Percentiles rank a stretch among this genome's conserved stretches.
phyloP scores from a whole-genome alignment of 768 basidiomycete species.

The Kwoniella bestiolae region DNA sequence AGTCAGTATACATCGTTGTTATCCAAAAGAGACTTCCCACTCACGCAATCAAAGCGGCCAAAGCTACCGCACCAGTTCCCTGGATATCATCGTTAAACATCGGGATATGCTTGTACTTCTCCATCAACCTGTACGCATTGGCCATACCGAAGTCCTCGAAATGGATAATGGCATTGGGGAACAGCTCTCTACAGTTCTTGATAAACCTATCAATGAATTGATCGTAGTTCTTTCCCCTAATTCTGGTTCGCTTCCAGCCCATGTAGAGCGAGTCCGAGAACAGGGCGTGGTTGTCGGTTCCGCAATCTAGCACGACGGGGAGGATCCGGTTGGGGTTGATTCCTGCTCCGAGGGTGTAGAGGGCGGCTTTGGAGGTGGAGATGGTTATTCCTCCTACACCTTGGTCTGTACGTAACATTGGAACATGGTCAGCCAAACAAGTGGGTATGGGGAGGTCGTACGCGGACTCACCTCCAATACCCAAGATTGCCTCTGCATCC shows the following conservation, averaged over 20 bases:
- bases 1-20: too few species aligned
- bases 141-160: conserved; percentile 59
- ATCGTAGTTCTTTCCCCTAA: conserved; percentile 77
- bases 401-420: conserved; percentile 59
- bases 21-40: conserved; percentile 52
- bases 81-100: conserved; percentile 76
- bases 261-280: conserved; percentile 60
- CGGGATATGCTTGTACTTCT: conserved; percentile 58
- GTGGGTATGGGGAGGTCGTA: not conserved
- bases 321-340: conserved; percentile 58
- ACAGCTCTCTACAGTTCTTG: conserved; percentile 55
- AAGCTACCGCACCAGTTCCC: conserved; percentile 57
- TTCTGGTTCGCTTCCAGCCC: conserved; percentile 75
- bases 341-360: conserved; percentile 62
- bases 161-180: conserved; percentile 57
- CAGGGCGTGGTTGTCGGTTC: conserved; percentile 58
- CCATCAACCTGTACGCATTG: conserved; percentile 57
- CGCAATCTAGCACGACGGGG: conserved; percentile 57
- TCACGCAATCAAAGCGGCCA: conserved; percentile 72
- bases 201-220: conserved; percentile 74
- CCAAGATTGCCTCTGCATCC: conserved; percentile 83
- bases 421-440: not conserved
- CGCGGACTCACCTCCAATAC: conserved; percentile 62
- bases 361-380: conserved; percentile 70
- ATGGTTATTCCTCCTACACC: conserved; percentile 67